Conservation (phyloP, 768 basidiomycete genomes). For the Tulasnella sp. region DNA sequence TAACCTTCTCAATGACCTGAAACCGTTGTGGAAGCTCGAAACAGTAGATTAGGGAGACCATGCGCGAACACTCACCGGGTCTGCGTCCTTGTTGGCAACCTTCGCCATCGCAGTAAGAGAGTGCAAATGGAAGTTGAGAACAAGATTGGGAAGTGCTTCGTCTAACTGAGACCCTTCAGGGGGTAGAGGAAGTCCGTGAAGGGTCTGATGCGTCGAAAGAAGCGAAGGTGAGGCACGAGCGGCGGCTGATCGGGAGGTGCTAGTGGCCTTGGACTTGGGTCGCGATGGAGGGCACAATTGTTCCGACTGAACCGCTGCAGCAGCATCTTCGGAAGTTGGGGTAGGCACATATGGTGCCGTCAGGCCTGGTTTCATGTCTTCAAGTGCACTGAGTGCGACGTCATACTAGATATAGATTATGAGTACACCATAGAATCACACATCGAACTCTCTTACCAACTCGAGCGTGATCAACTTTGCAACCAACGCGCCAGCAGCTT, state of each 20-base stretch:
- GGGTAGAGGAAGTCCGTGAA: slow-evolving; percentile 31
- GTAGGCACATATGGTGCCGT: slow-evolving; percentile 26
- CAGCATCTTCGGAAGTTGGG: neutral
- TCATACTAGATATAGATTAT: slow-evolving; percentile 32
- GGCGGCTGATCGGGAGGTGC: slow-evolving; percentile 13
- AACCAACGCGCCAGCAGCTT: slow-evolving; percentile 58
- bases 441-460: slow-evolving; percentile 45
- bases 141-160: slow-evolving; percentile 41
- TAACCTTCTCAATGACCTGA: neutral
- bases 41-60: neutral
- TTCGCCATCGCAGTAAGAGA: slow-evolving; percentile 35
- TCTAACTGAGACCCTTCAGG: slow-evolving; percentile 29
- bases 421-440: neutral
- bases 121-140: slow-evolving; percentile 54
- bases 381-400: slow-evolving; percentile 40
- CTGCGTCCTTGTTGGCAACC: neutral
- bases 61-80: neutral
- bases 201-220: slow-evolving; percentile 20
- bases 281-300: neutral
- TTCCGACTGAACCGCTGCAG: slow-evolving; percentile 9
- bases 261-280: neutral
- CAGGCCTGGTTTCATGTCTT: slow-evolving; percentile 42
- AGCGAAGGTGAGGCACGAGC: slow-evolving; percentile 23
- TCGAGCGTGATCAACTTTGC: slow-evolving; percentile 62
- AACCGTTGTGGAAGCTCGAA: neutral